phyloP scores from a whole-genome alignment of 106 monocot species.

The Acorus gramineus region DNA sequence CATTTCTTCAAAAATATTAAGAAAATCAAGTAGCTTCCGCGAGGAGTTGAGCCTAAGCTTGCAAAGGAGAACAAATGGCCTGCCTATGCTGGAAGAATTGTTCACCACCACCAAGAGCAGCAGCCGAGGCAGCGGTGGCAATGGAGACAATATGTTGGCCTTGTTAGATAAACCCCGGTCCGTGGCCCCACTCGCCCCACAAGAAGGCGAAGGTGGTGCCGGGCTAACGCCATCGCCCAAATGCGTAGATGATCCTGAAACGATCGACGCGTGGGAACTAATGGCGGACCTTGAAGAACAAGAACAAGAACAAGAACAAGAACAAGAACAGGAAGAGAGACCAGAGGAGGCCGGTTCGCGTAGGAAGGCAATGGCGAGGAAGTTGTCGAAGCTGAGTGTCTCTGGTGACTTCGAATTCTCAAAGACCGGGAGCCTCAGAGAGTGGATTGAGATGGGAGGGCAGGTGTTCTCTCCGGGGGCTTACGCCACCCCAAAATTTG shows the following conservation, averaged over 20 bases:
- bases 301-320: slow-evolving; percentile 5
- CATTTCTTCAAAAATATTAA: slow-evolving; percentile 36
- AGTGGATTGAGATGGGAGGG: slow-evolving; percentile 62
- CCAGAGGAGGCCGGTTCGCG: slow-evolving; percentile 7
- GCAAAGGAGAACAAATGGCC: slow-evolving; percentile 20
- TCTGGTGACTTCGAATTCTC: slow-evolving; percentile 51
- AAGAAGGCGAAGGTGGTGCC: slow-evolving; percentile 3
- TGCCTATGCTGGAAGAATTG: slow-evolving; percentile 19
- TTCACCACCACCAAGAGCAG: slow-evolving; percentile 19
- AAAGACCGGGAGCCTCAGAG: slow-evolving; percentile 39
- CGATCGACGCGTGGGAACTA: slow-evolving; percentile 50
- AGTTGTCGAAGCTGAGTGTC: slow-evolving; percentile 29
- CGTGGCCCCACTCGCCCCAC: not conserved
- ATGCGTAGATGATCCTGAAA: slow-evolving; percentile 20
- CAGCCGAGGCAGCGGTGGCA: no score
- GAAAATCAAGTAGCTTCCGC: slow-evolving; percentile 38
- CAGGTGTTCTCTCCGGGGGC: slow-evolving; percentile 59
- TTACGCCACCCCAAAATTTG: slow-evolving; percentile 67
- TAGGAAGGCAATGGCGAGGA: slow-evolving; percentile 38
- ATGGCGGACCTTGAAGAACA: slow-evolving; percentile 44
- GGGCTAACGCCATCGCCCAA: not conserved
- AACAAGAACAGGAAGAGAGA: not conserved
- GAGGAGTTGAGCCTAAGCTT: slow-evolving; percentile 33
- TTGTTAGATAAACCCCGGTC: slow-evolving; percentile 12
- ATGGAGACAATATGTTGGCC: slow-evolving; percentile 42